phyloP scores from a whole-genome alignment of 2,329 filamentous ascomycete species.

The Colletotrichum eleusines region DNA sequence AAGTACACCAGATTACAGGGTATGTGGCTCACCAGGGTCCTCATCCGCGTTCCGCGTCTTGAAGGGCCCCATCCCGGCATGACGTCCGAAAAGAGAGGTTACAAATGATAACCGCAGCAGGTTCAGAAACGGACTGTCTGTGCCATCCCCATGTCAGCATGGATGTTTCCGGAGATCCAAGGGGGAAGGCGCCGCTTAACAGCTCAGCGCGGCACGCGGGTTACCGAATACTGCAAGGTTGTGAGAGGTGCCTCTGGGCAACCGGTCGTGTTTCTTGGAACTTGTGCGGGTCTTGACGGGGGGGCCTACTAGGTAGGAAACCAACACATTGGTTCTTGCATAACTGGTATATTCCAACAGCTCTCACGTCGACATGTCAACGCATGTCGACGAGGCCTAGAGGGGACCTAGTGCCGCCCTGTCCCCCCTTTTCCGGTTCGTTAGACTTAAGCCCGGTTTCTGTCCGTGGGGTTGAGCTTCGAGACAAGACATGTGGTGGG shows the following conservation, averaged over 20 bases:
- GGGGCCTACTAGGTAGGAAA: not conserved
- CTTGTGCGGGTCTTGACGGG: constrained; percentile 7
- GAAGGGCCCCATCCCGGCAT: not conserved
- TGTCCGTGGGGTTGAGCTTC: not conserved
- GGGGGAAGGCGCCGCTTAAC: constrained; percentile 11
- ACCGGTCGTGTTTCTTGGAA: not conserved
- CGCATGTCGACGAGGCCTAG: not conserved
- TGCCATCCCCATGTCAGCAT: not conserved
- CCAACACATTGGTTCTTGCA: not conserved
- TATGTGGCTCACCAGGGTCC: constrained; percentile 20
- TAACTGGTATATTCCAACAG: constrained; percentile 14
- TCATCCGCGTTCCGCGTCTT: constrained; percentile 12
- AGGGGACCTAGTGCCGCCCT: constrained; percentile 15
- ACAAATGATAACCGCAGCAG: constrained; percentile 18
- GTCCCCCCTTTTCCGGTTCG: not conserved
- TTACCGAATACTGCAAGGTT: too few relatives aligned
- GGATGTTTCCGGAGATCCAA: not conserved
- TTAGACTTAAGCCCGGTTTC: not conserved
- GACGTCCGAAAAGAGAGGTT: not conserved
- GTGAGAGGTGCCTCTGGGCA: too few relatives aligned
- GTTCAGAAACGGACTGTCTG: constrained; percentile 8
- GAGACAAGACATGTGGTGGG: not conserved
- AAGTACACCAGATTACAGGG: constrained; percentile 18
- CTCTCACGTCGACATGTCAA: not conserved
- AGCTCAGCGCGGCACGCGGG: too few relatives aligned